A percentile compares a stretch with the other conserved stretches of the same genome.
These are phyloP conservation scores for Pyrenochaeta sp. DNA, from an alignment of 2,329 filamentous ascomycete species.

Conservation along the genomic window DNA sequence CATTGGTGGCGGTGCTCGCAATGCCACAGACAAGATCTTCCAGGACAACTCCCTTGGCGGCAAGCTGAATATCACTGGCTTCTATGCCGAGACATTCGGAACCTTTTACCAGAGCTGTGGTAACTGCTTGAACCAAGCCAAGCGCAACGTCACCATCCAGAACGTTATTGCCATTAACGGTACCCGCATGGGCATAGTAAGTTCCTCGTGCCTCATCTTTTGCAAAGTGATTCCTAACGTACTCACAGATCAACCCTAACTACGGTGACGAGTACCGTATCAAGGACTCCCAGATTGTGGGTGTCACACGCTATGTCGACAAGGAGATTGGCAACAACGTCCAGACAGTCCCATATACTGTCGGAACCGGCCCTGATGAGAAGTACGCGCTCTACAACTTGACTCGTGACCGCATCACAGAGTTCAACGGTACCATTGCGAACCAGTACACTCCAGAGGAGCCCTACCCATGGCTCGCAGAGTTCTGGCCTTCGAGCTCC, in stretches of 20 bases:
- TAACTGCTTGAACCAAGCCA: slow-evolving; percentile 37
- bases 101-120: slow-evolving; percentile 37
- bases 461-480: slow-evolving; percentile 31
- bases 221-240: background rate
- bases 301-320: slow-evolving; percentile 31
- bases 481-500: slow-evolving; percentile 27
- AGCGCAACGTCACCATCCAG: slow-evolving; percentile 37
- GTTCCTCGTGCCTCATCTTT: background rate
- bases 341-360: slow-evolving; percentile 34
- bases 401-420: slow-evolving; percentile 32
- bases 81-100: slow-evolving; percentile 35
- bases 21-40: slow-evolving; percentile 36
- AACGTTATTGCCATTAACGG: slow-evolving; percentile 35
- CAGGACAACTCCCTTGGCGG: slow-evolving; percentile 23
- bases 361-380: slow-evolving; percentile 35
- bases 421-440: slow-evolving; percentile 25
- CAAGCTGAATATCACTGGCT: slow-evolving; percentile 15
- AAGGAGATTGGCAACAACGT: slow-evolving; percentile 39
- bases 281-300: slow-evolving; percentile 28
- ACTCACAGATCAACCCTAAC: slow-evolving; percentile 27
- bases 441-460: slow-evolving; percentile 28
- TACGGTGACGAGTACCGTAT: slow-evolving; percentile 36
- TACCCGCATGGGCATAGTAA: slow-evolving; percentile 36
- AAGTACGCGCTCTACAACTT: slow-evolving; percentile 37
- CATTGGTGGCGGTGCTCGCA: slow-evolving; percentile 37